phyloP scores from a whole-genome alignment of 768 basidiomycete genomes.

The Russula olivacea region DNA sequence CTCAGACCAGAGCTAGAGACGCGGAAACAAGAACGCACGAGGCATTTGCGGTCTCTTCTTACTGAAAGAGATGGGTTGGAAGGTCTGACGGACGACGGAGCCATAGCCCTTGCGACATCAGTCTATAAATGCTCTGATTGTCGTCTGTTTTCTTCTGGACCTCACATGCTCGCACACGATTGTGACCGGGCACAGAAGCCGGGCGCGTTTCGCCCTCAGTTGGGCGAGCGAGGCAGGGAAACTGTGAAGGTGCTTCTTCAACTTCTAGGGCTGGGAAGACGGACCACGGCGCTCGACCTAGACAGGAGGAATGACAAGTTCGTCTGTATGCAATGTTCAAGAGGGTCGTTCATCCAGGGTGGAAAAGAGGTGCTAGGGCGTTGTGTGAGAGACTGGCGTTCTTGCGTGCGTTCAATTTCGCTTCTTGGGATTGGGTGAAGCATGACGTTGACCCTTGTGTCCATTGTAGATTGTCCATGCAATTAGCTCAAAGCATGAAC shows the following conservation, averaged over 20 bases:
- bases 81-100: not conserved
- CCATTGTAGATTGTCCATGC: not conserved
- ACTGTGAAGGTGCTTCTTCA: slow-evolving; percentile 4
- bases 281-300: slow-evolving; percentile 9
- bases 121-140: slow-evolving; percentile 11
- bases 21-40: not conserved
- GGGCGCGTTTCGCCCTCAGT: not conserved
- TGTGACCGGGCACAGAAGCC: slow-evolving; percentile 4
- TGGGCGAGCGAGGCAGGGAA: not conserved
- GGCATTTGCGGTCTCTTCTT: slow-evolving; percentile 10
- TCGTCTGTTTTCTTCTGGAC: not conserved
- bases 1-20: not conserved
- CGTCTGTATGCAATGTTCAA: slow-evolving; percentile 2
- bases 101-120: slow-evolving; percentile 11
- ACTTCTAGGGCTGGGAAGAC: not conserved
- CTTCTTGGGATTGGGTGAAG: not conserved
- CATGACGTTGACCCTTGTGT: not conserved
- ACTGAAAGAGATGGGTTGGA: not conserved
- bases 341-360: not conserved
- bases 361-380: slow-evolving; percentile 9
- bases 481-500: not conserved
- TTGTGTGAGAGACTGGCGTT: slow-evolving; percentile 15
- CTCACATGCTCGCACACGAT: slow-evolving; percentile 12
- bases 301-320: slow-evolving; percentile 19
- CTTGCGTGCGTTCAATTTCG: slow-evolving; percentile 11